phyloP scores from a whole-genome alignment of 2,329 filamentous ascomycete species.

The Ilyonectria robusta region DNA sequence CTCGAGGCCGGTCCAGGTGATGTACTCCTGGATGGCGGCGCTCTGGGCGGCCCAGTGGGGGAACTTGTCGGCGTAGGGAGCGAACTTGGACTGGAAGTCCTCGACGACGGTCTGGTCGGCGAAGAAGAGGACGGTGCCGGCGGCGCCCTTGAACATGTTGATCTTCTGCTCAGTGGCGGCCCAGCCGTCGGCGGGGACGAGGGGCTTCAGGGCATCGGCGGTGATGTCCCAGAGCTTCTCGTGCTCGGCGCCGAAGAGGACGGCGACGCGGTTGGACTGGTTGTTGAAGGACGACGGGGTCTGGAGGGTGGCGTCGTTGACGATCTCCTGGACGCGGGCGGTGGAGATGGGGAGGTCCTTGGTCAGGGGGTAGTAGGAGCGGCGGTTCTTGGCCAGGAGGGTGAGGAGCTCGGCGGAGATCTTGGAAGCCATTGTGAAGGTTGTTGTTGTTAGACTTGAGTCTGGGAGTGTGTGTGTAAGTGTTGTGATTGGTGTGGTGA shows the following conservation, averaged over 20 bases:
- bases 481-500: constrained; percentile 12
- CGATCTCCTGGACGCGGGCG: constrained; percentile 74
- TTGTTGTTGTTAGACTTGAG: constrained; percentile 17
- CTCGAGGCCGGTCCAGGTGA: constrained; percentile 86
- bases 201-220: constrained; percentile 61
- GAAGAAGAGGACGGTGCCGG: constrained; percentile 91
- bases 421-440: constrained; percentile 61
- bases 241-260: constrained; percentile 87
- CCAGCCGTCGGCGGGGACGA: constrained; percentile 77
- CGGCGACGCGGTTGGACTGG: constrained; percentile 83
- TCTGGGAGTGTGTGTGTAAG: constrained; percentile 26
- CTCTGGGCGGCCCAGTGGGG: constrained; percentile 82
- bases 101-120: constrained; percentile 80
- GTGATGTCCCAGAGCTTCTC: constrained; percentile 88
- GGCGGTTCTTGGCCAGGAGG: constrained; percentile 76
- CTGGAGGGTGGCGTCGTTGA: constrained; percentile 74
- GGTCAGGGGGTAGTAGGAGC: constrained; percentile 77
- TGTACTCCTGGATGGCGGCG: constrained; percentile 83
- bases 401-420: constrained; percentile 67
- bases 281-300: constrained; percentile 90
- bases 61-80: constrained; percentile 85
- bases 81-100: constrained; percentile 76
- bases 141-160: constrained; percentile 75
- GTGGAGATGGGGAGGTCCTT: constrained; percentile 69
- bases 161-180: constrained; percentile 63